These are phyloP conservation scores for Clarireedia homoeocarpa DNA, from an alignment of 2,329 filamentous ascomycete species.

Conservation along the genomic window DNA sequence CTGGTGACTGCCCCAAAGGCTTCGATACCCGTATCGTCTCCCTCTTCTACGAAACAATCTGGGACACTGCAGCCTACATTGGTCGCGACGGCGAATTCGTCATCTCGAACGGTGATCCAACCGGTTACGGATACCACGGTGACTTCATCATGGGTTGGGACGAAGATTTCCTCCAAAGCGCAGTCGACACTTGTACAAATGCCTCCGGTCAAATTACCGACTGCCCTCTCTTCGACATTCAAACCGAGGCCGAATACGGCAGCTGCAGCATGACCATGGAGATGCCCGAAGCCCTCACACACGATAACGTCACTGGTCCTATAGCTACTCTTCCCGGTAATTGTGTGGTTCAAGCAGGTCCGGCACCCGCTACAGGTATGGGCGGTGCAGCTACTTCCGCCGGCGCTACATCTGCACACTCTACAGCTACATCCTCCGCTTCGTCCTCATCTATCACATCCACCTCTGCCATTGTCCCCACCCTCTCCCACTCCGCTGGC, in stretches of 20 bases:
- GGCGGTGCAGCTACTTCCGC: not conserved
- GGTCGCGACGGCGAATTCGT: conserved; percentile 61
- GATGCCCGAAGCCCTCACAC: conserved; percentile 44
- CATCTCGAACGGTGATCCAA: conserved; percentile 69
- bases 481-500: conserved; percentile 25
- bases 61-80: conserved; percentile 59
- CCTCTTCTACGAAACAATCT: conserved; percentile 83
- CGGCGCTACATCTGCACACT: conserved; percentile 9
- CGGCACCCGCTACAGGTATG: conserved; percentile 26
- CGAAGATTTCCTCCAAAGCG: conserved; percentile 55
- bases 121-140: conserved; percentile 70
- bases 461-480: conserved; percentile 17
- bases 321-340: conserved; percentile 56
- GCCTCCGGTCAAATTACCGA: conserved; percentile 59
- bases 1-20: conserved; percentile 64
- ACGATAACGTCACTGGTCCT: conserved; percentile 53
- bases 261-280: conserved; percentile 39
- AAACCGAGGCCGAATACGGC: conserved; percentile 54
- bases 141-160: conserved; percentile 82
- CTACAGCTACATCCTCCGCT: conserved; percentile 11
- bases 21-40: conserved; percentile 63
- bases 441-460: conserved; percentile 1
- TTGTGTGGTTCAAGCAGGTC: conserved; percentile 39
- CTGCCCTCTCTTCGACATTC: conserved; percentile 62
- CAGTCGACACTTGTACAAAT: conserved; percentile 70